These are phyloP conservation scores for Pseudopithomyces maydicus DNA, from an alignment of 2,329 filamentous ascomycete genomes.

Conservation along the genomic window DNA sequence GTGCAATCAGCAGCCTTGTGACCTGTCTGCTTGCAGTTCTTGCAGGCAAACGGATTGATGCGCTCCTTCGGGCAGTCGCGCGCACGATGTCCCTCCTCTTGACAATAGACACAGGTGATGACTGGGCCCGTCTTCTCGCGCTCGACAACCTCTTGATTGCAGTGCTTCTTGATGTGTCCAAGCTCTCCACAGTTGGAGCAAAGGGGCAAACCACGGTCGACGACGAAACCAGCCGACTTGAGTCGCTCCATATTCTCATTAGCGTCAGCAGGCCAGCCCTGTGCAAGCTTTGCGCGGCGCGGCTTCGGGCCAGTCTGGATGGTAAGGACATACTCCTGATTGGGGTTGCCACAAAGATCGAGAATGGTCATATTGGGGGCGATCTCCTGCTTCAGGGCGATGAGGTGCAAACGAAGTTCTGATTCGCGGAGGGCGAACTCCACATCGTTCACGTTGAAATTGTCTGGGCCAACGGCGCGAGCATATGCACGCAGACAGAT, in stretches of 20 bases:
- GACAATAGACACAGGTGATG: slow-evolving; percentile 70
- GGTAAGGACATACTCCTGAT: slow-evolving; percentile 67
- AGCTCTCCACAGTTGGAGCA: slow-evolving; percentile 69
- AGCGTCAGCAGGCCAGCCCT: slow-evolving; percentile 62
- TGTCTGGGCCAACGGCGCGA: slow-evolving; percentile 43
- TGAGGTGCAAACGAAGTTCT: slow-evolving; percentile 55
- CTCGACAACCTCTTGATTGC: slow-evolving; percentile 63
- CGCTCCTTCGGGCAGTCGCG: slow-evolving; percentile 65
- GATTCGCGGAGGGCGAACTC: slow-evolving; percentile 58
- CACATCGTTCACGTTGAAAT: slow-evolving; percentile 53
- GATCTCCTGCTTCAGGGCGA: slow-evolving; percentile 55
- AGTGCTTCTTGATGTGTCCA: slow-evolving; percentile 67
- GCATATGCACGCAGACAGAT: slow-evolving; percentile 54
- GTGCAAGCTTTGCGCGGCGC: slow-evolving; percentile 56
- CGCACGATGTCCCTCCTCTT: slow-evolving; percentile 66
- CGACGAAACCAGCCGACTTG: slow-evolving; percentile 67
- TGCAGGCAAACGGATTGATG: slow-evolving; percentile 68
- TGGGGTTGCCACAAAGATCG: slow-evolving; percentile 60
- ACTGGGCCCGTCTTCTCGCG: slow-evolving; percentile 46
- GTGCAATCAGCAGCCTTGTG: slow-evolving; percentile 46
- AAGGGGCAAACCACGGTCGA: slow-evolving; percentile 62
- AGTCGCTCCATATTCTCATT: slow-evolving; percentile 69
- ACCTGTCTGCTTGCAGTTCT: slow-evolving; percentile 65
- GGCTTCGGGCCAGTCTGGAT: slow-evolving; percentile 66
- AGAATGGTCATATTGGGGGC: slow-evolving; percentile 55